Evolutionary conservation across 2,329 filamentous ascomycete species (phyloP).

Genomic region (Colletotrichum sp.): DNA sequence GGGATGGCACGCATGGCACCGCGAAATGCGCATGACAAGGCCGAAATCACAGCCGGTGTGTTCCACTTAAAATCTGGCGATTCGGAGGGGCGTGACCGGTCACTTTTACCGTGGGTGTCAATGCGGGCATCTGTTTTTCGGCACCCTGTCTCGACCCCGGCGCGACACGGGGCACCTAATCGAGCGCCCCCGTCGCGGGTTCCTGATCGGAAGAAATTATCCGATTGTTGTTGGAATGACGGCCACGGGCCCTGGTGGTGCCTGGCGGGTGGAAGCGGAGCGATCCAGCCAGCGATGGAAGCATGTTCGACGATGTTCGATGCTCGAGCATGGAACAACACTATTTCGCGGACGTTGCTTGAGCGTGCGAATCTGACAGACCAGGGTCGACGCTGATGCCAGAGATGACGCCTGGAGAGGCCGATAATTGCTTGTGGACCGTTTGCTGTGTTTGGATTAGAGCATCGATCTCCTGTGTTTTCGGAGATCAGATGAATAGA

Average conservation of each 20-base stretch:
- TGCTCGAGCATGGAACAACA: neutral
- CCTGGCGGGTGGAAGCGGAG: neutral
- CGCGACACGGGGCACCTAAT: neutral
- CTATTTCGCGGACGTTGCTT: neutral
- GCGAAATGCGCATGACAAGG: conserved; percentile 18
- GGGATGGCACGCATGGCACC: conserved; percentile 17
- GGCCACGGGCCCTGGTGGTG: neutral
- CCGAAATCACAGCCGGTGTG: conserved; percentile 15
- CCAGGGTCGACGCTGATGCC: conserved; percentile 1
- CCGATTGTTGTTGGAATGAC: neutral
- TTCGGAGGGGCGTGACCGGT: conserved; percentile 14
- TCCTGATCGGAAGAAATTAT: neutral
- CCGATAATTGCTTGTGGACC: neutral
- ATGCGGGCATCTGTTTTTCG: conserved; percentile 2
- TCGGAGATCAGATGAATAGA: neutral
- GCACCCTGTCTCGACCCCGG: neutral
- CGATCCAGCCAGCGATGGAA: neutral
- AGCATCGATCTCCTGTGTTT: neutral
- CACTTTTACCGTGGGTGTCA: conserved; percentile 12
- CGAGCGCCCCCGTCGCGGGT: neutral
- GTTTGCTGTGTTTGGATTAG: neutral
- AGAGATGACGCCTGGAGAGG: neutral
- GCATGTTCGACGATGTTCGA: neutral
- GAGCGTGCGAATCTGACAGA: neutral
- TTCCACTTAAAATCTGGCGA: conserved; percentile 8